Evolutionary conservation across 1,139 yeast species (phyloP).

Genomic region (Lodderomyces metapsilosis): DNA sequence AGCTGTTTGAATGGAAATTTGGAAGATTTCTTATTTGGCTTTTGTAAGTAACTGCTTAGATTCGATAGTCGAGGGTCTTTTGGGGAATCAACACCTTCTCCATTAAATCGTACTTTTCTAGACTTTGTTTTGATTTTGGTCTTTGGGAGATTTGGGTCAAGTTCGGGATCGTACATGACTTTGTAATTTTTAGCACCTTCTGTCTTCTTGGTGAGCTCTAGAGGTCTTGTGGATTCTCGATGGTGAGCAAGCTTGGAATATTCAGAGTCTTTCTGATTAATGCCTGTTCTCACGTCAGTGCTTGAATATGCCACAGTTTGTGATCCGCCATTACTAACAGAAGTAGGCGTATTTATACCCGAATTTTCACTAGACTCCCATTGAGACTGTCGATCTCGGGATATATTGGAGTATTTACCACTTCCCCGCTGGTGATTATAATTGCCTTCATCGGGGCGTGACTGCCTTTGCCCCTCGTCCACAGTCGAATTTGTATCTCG

Average conservation of each 20-base stretch:
- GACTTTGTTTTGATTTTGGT: conserved; percentile 35
- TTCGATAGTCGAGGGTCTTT: conserved; percentile 37
- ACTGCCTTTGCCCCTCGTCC: background rate
- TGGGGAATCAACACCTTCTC: conserved; percentile 26
- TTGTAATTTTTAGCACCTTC: conserved; percentile 31
- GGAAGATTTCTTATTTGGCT: conserved; percentile 43
- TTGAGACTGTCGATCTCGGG: conserved; percentile 1
- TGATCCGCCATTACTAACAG: conserved; percentile 4
- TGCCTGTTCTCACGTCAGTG: conserved; percentile 33
- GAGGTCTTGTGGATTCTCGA: conserved; percentile 18
- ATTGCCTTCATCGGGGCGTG: background rate
- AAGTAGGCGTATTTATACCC: conserved; percentile 11
- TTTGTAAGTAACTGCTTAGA: conserved; percentile 31
- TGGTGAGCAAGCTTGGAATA: conserved; percentile 35
- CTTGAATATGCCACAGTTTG: conserved; percentile 17
- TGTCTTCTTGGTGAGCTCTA: background rate
- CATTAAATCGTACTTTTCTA: conserved; percentile 37
- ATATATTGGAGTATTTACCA: background rate
- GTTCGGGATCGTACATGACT: conserved; percentile 62
- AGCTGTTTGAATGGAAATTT: conserved; percentile 47
- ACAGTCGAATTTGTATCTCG: background rate
- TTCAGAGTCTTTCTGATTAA: conserved; percentile 30
- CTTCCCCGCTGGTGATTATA: background rate
- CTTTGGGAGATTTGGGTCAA: conserved; percentile 27
- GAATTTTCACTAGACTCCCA: conserved; percentile 7